Evolutionary conservation across 495 filamentous ascomycete genomes (phyloP).

Genomic region (Penicilliopsis zonata): DNA sequence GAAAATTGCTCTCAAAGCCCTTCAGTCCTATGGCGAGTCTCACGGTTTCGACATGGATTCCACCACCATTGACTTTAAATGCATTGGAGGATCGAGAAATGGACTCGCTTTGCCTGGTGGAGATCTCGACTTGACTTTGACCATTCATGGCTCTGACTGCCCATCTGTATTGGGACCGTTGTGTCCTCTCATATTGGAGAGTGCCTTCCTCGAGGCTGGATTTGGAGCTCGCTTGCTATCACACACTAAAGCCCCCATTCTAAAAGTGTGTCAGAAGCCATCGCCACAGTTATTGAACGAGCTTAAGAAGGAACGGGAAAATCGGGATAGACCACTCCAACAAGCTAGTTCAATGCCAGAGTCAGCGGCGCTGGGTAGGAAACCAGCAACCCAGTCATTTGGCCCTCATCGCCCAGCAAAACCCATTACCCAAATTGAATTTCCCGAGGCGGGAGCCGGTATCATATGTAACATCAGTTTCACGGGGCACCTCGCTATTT

Average conservation of each 20-base stretch:
- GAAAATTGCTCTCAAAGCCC: slow-evolving; percentile 37
- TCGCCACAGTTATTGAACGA: slow-evolving; percentile 33
- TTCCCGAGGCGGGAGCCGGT: slow-evolving; percentile 55
- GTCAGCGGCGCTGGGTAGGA: not conserved
- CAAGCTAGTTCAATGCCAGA: not conserved
- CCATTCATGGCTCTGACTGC: slow-evolving; percentile 29
- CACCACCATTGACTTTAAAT: slow-evolving; percentile 43
- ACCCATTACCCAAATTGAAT: slow-evolving; percentile 41
- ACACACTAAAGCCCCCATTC: slow-evolving; percentile 66
- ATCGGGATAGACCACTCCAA: slow-evolving; percentile 37
- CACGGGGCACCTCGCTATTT: slow-evolving; percentile 60
- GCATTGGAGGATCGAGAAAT: slow-evolving; percentile 61
- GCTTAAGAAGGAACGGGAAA: slow-evolving; percentile 43
- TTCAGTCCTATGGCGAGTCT: slow-evolving; percentile 33
- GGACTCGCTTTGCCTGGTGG: slow-evolving; percentile 63
- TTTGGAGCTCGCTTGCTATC: slow-evolving; percentile 59
- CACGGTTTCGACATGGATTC: slow-evolving; percentile 32
- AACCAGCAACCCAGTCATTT: not conserved
- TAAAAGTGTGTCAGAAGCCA: slow-evolving; percentile 67
- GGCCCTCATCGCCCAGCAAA: not conserved
- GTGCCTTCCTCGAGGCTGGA: slow-evolving; percentile 52
- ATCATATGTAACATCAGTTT: slow-evolving; percentile 83
- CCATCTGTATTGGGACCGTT: slow-evolving; percentile 25
- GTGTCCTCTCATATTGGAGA: slow-evolving; percentile 54
- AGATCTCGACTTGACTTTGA: slow-evolving; percentile 63